phyloP scores from a whole-genome alignment of 2,329 filamentous ascomycete genomes.

The Colletotrichum sp. region DNA sequence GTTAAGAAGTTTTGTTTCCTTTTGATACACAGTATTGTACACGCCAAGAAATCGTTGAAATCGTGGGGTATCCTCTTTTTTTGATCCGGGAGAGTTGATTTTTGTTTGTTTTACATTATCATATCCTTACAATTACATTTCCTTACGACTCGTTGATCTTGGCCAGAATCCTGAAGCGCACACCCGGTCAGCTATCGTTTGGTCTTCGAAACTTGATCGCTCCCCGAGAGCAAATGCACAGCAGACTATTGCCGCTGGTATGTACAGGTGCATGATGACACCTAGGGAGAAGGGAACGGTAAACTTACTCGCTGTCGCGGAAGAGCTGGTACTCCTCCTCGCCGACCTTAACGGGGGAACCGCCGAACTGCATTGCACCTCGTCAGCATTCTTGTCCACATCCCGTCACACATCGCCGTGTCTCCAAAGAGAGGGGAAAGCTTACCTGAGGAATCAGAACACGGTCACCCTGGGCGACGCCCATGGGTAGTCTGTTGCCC shows the following conservation, averaged over 20 bases:
- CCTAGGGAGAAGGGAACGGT: neutral
- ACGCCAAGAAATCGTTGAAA: constrained; percentile 21
- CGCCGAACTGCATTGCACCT: constrained; percentile 73
- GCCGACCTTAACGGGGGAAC: constrained; percentile 94
- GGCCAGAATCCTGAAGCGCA: constrained; percentile 77
- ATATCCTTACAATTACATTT: neutral
- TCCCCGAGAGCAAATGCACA: too few relatives aligned
- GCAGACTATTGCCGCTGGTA: too few relatives aligned
- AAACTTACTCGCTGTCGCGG: constrained; percentile 94
- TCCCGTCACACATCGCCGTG: neutral
- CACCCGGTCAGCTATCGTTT: constrained; percentile 3
- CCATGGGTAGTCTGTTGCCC: constrained; percentile 85
- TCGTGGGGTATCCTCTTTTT: constrained; percentile 29
- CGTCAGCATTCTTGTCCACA: neutral
- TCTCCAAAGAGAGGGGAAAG: neutral
- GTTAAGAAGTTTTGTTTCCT: constrained; percentile 18
- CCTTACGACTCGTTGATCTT: constrained; percentile 89
- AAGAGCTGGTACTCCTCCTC: constrained; percentile 97
- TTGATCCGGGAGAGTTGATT: neutral
- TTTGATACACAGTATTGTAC: constrained; percentile 35
- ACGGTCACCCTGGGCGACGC: constrained; percentile 84
- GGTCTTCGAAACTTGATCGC: neutral
- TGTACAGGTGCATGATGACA: neutral
- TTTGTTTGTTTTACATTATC: neutral
- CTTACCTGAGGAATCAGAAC: constrained; percentile 91